phyloP scores from a whole-genome alignment of 192 early-diverging fungal species.

The Backusella parvicylindrica region DNA sequence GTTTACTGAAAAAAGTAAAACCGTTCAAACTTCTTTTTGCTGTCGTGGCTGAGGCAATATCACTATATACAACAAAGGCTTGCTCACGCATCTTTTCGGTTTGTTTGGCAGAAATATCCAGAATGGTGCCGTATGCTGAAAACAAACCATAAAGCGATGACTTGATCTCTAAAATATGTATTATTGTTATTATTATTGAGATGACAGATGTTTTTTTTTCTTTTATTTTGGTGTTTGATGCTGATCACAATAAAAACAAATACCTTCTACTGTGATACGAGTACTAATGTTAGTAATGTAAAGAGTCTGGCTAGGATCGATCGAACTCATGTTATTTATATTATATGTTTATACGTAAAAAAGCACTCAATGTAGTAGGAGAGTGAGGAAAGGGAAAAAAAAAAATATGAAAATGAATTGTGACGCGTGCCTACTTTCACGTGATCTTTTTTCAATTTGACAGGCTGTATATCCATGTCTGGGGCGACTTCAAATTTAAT shows the following conservation, averaged over 20 bases:
- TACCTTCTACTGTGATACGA: slow-evolving; percentile 72
- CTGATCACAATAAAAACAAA: neutral
- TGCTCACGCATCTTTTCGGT: slow-evolving; percentile 88
- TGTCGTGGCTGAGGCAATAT: slow-evolving; percentile 80
- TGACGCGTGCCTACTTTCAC: neutral
- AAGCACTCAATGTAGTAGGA: neutral
- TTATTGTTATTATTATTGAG: too few relatives aligned
- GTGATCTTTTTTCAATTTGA: neutral
- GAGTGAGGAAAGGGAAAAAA: neutral
- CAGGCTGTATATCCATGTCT: too few relatives aligned
- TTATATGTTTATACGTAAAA: neutral
- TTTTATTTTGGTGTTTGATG: neutral
- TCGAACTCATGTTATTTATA: neutral
- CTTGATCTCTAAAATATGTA: slow-evolving; percentile 56
- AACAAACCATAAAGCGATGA: slow-evolving; percentile 79
- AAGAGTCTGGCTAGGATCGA: slow-evolving; percentile 76
- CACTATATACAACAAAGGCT: slow-evolving; percentile 87
- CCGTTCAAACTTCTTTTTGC: slow-evolving; percentile 88
- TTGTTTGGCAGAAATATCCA: slow-evolving; percentile 84
- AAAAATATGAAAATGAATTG: neutral
- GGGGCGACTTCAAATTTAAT: too few relatives aligned
- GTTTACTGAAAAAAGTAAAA: slow-evolving; percentile 77
- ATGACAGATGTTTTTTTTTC: neutral
- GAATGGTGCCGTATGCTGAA: slow-evolving; percentile 78
- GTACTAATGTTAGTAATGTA: slow-evolving; percentile 78